These are phyloP conservation scores for Mariannaea elegans DNA, from an alignment of 2,329 filamentous ascomycete species.

Conservation along the genomic window DNA sequence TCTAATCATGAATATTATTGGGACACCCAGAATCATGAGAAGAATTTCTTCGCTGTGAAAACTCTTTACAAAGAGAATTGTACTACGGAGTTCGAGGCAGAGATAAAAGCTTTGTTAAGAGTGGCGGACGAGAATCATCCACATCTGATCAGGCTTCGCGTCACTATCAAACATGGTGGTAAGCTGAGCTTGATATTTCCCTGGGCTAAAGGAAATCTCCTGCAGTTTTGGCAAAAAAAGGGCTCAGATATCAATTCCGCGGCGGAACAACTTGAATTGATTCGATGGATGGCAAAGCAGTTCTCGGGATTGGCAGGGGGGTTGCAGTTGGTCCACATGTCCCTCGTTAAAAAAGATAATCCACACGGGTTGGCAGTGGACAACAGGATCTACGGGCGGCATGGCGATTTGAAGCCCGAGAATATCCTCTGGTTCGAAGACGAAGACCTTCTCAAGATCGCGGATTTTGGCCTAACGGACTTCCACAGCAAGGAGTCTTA, in stretches of 20 bases:
- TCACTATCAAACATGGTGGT: conserved; percentile 1
- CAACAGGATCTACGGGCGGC: background rate
- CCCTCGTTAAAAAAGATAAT: background rate
- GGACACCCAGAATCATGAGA: background rate
- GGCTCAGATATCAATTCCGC: background rate
- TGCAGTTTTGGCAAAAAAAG: background rate
- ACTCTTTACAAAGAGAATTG: background rate
- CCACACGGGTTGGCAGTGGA: background rate
- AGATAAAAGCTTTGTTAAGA: background rate
- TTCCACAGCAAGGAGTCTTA: background rate
- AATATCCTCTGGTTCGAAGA: background rate
- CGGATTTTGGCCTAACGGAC: background rate
- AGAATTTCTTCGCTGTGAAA: conserved; percentile 2
- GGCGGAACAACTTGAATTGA: no score
- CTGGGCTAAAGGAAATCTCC: conserved; percentile 15
- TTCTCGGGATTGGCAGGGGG: background rate
- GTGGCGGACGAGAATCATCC: conserved; percentile 5
- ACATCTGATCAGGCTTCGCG: conserved; percentile 11
- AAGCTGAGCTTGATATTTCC: conserved; percentile 7
- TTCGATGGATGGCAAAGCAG: background rate
- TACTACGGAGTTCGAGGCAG: background rate
- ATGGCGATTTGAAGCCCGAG: background rate
- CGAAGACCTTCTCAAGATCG: background rate
- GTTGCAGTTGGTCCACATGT: background rate
- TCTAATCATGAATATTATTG: no score